These are phyloP conservation scores for Paraconiothyrium brasiliense DNA, from an alignment of 2,329 filamentous ascomycete species.

Conservation along the genomic window DNA sequence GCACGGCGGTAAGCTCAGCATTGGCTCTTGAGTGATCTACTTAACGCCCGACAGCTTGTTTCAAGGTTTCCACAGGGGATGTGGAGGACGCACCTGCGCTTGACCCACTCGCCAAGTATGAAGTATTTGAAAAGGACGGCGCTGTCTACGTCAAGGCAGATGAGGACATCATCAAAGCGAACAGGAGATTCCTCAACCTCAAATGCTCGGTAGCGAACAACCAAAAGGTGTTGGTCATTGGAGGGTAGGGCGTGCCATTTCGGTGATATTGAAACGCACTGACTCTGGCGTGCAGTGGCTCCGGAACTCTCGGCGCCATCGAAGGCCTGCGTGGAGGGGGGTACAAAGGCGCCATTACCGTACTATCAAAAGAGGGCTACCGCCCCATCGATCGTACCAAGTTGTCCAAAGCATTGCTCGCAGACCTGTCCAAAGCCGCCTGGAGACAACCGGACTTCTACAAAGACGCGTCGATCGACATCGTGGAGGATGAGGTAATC, in stretches of 20 bases:
- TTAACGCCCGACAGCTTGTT: conserved; percentile 73
- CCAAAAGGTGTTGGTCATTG: conserved; percentile 17
- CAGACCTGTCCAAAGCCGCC: conserved; percentile 80
- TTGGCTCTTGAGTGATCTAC: background rate
- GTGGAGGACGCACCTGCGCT: conserved; percentile 94
- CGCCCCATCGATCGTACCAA: conserved; percentile 93
- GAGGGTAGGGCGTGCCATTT: conserved; percentile 30
- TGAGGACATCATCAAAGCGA: conserved; percentile 78
- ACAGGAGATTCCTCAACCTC: conserved; percentile 76
- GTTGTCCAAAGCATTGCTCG: conserved; percentile 90
- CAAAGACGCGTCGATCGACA: conserved; percentile 66
- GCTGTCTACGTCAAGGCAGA: conserved; percentile 86
- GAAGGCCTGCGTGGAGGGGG: conserved; percentile 85
- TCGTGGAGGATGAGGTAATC: conserved; percentile 69
- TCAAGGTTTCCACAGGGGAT: conserved; percentile 87
- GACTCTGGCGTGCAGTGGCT: conserved; percentile 65
- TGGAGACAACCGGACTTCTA: conserved; percentile 83
- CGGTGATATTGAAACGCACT: conserved; percentile 8
- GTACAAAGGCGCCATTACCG: conserved; percentile 80
- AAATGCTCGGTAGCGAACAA: conserved; percentile 65
- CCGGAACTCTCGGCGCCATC: conserved; percentile 80
- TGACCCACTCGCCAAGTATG: conserved; percentile 84
- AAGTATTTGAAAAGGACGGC: conserved; percentile 81
- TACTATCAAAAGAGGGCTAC: conserved; percentile 85
- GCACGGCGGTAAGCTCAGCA: conserved; percentile 78